phyloP scores from a whole-genome alignment of 805 yeast genomes.

The Teunomyces tritomae region DNA sequence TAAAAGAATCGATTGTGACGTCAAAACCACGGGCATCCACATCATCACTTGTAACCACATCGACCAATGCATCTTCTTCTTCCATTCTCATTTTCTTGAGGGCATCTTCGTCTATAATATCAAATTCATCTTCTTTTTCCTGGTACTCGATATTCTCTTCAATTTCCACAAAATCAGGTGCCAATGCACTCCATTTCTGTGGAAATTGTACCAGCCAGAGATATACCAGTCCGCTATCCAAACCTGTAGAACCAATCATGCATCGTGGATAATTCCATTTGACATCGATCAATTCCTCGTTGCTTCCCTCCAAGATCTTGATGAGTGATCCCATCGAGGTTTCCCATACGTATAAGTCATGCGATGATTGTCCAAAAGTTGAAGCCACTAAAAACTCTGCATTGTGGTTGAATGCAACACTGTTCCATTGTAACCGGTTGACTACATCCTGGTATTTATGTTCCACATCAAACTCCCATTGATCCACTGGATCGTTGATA shows the following conservation, averaged over 20 bases:
- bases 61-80: conserved; percentile 62
- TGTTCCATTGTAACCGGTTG: conserved; percentile 84
- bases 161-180: conserved; percentile 93
- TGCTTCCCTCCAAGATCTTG: conserved; percentile 86
- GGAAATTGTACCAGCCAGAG: conserved; percentile 81
- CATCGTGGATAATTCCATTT: conserved; percentile 83
- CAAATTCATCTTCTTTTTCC: conserved; percentile 91
- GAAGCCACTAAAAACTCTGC: conserved; percentile 87
- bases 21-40: conserved; percentile 74
- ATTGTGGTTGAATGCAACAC: conserved; percentile 68
- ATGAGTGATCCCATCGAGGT: conserved; percentile 83
- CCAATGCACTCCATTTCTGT: conserved; percentile 94
- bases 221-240: conserved; percentile 80
- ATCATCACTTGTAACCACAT: conserved; percentile 61
- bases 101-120: conserved; percentile 66
- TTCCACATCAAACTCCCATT: conserved; percentile 61
- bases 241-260: conserved; percentile 75
- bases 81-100: conserved; percentile 60
- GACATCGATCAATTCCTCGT: conserved; percentile 81
- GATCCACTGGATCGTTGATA: conserved; percentile 28
- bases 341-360: conserved; percentile 91
- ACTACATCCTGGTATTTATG: conserved; percentile 90
- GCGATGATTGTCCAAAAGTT: conserved; percentile 78
- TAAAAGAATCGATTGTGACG: conserved; percentile 48
- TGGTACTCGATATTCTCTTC: conserved; percentile 87